Evolutionary conservation across 805 yeast species (phyloP).

Genomic region (Hagleromyces aurorensis): DNA sequence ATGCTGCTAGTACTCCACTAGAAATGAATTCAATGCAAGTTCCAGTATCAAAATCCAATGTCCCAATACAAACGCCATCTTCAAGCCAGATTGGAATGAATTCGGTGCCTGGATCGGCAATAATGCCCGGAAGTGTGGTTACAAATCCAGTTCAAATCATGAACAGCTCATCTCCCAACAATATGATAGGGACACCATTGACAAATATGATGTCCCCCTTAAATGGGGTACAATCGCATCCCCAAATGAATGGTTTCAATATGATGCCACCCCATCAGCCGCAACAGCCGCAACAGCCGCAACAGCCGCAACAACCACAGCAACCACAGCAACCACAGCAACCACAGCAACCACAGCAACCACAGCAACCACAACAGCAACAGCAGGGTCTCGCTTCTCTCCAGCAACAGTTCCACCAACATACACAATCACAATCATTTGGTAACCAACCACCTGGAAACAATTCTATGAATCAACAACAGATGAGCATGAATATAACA

Average conservation of each 20-base stretch:
- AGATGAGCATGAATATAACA: slow-evolving; percentile 14
- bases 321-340: slow-evolving; percentile 5
- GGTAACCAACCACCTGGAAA: slow-evolving; percentile 3
- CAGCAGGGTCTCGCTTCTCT: no score
- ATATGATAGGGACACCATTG: slow-evolving; percentile 19
- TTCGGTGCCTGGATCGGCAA: slow-evolving; percentile 1
- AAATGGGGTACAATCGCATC: slow-evolving; percentile 5
- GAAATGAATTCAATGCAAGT: slow-evolving; percentile 3
- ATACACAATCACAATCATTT: slow-evolving; percentile 6
- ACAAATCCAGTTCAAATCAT: slow-evolving; percentile 13
- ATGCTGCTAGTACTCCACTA: no score
- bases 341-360: slow-evolving; percentile 4
- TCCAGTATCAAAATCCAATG: slow-evolving; percentile 1
- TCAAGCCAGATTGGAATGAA: slow-evolving; percentile 1
- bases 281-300: slow-evolving; percentile 4
- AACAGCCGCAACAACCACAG: slow-evolving; percentile 4
- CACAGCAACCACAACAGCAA: slow-evolving; percentile 5
- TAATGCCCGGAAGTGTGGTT: slow-evolving; percentile 4
- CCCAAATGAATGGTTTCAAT: slow-evolving; percentile 6
- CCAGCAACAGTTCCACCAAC: slow-evolving; percentile 7
- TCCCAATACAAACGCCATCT: slow-evolving; percentile 1
- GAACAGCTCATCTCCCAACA: slow-evolving; percentile 17
- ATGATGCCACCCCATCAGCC: slow-evolving; percentile 3
- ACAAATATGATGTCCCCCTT: slow-evolving; percentile 17
- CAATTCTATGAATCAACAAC: slow-evolving; percentile 6